Base-by-base conservation (phyloP, 116 monocot species). In the Cymodocea nodosa region DNA sequence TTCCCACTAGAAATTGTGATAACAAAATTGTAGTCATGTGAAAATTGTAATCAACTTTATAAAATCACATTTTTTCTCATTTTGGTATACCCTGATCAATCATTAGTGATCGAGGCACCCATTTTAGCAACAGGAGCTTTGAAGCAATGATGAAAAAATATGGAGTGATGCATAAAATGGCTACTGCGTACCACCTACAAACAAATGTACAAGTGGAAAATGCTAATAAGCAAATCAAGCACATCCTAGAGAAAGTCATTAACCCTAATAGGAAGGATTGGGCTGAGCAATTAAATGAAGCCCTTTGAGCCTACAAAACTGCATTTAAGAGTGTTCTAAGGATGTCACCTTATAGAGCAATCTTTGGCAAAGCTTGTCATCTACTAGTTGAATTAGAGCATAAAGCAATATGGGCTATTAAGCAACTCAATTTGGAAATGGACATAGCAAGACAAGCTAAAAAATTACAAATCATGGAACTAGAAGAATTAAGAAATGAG, bases 191-290 rank as follows among this genome's bases (percentile, higher is more conserved):
- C 3, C 30, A 30, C 30, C 30, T 3, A 30, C 30, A n/a, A n/a
- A n/a, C n/a, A n/a, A n/a, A n/a, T n/a, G n/a, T n/a, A n/a, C n/a
- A 30, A 30, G 30, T 30, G 30, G 30, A 30, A 30, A 30, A 30
- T 30, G 30, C 30, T 30, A 30, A 30, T 44, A 0, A 13, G 9
- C 20, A 69, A 23, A 69, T 69, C 58, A 69, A 69, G 22, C 1
- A 37, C 14, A 69, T 69, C 0, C 15, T 60, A 10, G 58, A 69
- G 15, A 59, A 59, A 48, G 24, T 69, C 6, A 7, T 69, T n/a
- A 57, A 23, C 0, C 16, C 61, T 0, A 49, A 70, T 51, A 51
- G 50, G 18, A 61, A 35, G 17, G 70, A 70, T 52, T 70, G 60
- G 50, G 50, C 49, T 5, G 8, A 30, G 50, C 30, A 23, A 62